Conservation (phyloP, 164 flowering plant genomes). For the Aristolochia fimbriata region DNA sequence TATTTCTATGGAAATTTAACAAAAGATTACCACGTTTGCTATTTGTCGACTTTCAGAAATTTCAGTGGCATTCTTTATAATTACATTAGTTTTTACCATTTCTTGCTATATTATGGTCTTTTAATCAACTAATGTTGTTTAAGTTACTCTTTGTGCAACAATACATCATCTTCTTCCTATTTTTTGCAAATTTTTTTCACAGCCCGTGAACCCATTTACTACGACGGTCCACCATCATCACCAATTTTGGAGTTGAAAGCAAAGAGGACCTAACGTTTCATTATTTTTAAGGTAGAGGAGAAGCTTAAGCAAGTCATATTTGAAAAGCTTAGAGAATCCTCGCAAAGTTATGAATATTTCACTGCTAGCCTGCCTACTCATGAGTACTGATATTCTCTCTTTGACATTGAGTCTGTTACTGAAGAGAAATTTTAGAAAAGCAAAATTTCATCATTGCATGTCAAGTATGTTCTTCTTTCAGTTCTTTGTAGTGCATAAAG, state of each 20-base stretch:
- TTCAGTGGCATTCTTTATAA: too few relatives aligned
- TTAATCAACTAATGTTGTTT: too few relatives aligned
- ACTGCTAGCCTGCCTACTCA: conserved; percentile 29
- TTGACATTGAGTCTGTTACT: conserved; percentile 46
- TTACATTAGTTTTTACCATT: too few relatives aligned
- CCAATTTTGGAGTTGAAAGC: conserved; percentile 28
- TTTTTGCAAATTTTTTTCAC: too few relatives aligned
- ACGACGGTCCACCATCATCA: too few relatives aligned
- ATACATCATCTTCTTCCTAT: too few relatives aligned
- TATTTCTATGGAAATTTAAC: too few relatives aligned
- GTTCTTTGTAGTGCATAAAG: background rate
- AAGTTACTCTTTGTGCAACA: too few relatives aligned
- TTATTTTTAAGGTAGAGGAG: conserved; percentile 27
- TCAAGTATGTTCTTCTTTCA: conserved; percentile 11
- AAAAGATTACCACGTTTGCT: too few relatives aligned
- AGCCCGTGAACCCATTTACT: too few relatives aligned
- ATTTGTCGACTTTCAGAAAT: too few relatives aligned
- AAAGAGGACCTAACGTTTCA: conserved; percentile 25
- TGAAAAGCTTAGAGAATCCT: conserved; percentile 32
- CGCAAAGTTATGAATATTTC: conserved; percentile 30
- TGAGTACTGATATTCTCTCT: conserved; percentile 38
- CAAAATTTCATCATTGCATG: conserved; percentile 69
- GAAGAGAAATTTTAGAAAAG: conserved; percentile 54
- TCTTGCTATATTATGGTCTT: too few relatives aligned
- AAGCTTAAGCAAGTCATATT: conserved; percentile 27